Evolutionary conservation across 805 yeast genomes (phyloP).

Genomic region (Yamadazyma sp.): DNA sequence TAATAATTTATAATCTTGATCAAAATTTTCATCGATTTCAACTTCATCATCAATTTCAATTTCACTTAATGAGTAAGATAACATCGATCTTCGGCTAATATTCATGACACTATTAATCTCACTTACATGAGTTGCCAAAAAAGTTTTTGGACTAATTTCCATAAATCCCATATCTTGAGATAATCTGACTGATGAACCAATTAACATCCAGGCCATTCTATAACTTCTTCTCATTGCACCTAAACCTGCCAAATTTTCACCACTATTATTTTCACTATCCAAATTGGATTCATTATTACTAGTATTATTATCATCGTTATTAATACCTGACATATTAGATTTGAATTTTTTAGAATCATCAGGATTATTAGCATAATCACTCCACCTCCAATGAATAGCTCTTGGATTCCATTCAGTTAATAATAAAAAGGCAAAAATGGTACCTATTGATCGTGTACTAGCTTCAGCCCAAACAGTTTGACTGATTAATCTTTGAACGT

Average conservation of each 20-base stretch:
- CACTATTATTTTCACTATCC: slow-evolving; percentile 20
- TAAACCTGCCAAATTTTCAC: slow-evolving; percentile 60
- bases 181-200: slow-evolving; percentile 80
- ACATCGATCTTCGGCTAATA: slow-evolving; percentile 73
- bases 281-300: background rate
- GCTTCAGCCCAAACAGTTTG: slow-evolving; percentile 95
- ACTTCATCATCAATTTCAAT: slow-evolving; percentile 52
- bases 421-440: slow-evolving; percentile 76
- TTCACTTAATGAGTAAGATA: slow-evolving; percentile 69
- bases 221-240: slow-evolving; percentile 85
- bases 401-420: slow-evolving; percentile 96
- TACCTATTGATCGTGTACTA: slow-evolving; percentile 80
- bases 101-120: slow-evolving; percentile 83
- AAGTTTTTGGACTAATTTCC: slow-evolving; percentile 68
- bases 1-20: slow-evolving; percentile 25
- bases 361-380: slow-evolving; percentile 72
- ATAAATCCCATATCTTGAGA: slow-evolving; percentile 85
- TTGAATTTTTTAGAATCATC: slow-evolving; percentile 37
- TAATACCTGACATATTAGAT: too few relatives aligned
- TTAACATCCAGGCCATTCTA: slow-evolving; percentile 91
- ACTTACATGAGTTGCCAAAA: slow-evolving; percentile 78
- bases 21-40: slow-evolving; percentile 18
- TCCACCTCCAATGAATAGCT: slow-evolving; percentile 86
- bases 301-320: background rate
- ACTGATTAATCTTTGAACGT: slow-evolving; percentile 76